Conservation (phyloP, 2,329 filamentous ascomycete genomes). For the Zymoseptoria crescenta region DNA sequence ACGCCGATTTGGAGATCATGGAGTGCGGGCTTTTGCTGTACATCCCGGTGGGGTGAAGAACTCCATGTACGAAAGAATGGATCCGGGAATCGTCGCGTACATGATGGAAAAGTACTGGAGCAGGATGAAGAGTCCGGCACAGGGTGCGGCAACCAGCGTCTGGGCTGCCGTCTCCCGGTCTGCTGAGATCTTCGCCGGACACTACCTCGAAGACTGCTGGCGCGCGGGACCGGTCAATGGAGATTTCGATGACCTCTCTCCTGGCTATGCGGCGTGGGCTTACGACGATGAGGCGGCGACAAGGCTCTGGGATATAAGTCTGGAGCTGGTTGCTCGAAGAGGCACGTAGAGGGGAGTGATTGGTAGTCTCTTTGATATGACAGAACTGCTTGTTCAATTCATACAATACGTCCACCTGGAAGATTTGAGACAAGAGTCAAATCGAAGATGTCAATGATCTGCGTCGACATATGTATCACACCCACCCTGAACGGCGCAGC, state of each 20-base stretch:
- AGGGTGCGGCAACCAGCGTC: conserved; percentile 44
- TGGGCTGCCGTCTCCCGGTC: conserved; percentile 34
- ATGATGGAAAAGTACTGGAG: conserved; percentile 7
- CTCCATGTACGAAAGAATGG: background rate
- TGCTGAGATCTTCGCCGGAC: background rate
- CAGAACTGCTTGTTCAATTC: no score
- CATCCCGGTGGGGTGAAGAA: conserved; percentile 35
- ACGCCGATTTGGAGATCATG: conserved; percentile 38
- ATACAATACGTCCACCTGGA: background rate
- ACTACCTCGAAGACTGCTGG: background rate
- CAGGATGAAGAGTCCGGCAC: conserved; percentile 30
- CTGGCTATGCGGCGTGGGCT: background rate
- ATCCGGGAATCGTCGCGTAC: background rate
- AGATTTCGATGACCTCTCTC: background rate
- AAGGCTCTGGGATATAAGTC: background rate
- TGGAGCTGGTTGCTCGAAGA: background rate
- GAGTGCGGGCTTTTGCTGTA: conserved; percentile 39
- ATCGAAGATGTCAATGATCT: no score
- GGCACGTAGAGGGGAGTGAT: no score
- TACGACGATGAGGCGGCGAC: background rate
- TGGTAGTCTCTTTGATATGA: no score
- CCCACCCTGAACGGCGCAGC: no score
- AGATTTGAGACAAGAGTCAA: no score
- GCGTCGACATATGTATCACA: no score
- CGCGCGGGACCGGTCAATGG: background rate